These are phyloP conservation scores for Colletotrichum chlorophyti DNA, from an alignment of 2,329 filamentous ascomycete species.

Conservation along the genomic window DNA sequence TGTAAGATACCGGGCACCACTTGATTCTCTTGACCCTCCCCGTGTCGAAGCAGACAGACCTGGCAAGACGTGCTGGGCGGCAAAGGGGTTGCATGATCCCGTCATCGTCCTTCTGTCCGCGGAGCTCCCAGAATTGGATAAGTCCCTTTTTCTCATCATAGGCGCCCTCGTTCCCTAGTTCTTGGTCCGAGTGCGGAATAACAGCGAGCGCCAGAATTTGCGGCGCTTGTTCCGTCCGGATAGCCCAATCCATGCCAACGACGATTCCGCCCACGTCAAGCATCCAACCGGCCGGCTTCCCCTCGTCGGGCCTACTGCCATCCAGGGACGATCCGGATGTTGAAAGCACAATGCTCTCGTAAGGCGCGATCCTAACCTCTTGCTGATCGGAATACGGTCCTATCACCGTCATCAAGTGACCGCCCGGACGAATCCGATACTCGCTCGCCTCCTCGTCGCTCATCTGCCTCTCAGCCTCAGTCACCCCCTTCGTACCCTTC, in stretches of 20 bases:
- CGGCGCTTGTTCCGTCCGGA: constrained; percentile 40
- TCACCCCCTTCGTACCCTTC: neutral
- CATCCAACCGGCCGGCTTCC: constrained; percentile 54
- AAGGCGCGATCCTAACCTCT: constrained; percentile 38
- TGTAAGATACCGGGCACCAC: constrained; percentile 57
- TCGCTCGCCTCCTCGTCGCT: constrained; percentile 35
- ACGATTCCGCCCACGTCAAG: constrained; percentile 62
- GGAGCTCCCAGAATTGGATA: constrained; percentile 61
- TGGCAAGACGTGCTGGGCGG: constrained; percentile 45
- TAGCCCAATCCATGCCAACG: constrained; percentile 60
- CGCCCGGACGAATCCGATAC: constrained; percentile 36
- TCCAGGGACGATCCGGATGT: constrained; percentile 39
- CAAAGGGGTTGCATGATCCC: constrained; percentile 43
- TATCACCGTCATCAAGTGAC: constrained; percentile 40
- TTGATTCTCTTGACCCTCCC: constrained; percentile 57
- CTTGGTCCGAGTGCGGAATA: constrained; percentile 58
- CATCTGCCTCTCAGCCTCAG: neutral
- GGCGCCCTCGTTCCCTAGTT: constrained; percentile 46
- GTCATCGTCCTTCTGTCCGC: constrained; percentile 36
- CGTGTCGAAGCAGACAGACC: constrained; percentile 56
- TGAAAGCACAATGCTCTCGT: constrained; percentile 34
- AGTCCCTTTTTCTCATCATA: constrained; percentile 50
- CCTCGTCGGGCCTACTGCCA: constrained; percentile 32
- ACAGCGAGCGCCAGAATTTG: constrained; percentile 61
- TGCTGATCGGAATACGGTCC: constrained; percentile 39